Evolutionary conservation across 2,329 filamentous ascomycete species (phyloP).

Genomic region (Aspergillus quadricinctus): DNA sequence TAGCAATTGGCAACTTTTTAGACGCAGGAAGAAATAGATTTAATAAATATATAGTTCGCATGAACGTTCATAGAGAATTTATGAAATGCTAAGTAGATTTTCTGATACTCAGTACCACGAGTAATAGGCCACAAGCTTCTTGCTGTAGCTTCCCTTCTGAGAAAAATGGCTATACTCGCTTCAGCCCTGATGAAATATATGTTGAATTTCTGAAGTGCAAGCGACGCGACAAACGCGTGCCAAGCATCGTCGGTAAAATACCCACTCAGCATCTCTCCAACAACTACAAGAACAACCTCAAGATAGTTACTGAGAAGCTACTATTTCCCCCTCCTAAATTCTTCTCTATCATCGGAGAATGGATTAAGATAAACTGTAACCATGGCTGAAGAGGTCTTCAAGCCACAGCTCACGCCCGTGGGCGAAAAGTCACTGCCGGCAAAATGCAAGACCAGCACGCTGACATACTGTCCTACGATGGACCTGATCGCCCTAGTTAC

Average conservation of each 20-base stretch:
- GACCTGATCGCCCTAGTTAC: slow-evolving; percentile 72
- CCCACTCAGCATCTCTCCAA: slow-evolving; percentile 6
- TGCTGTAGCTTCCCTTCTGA: neutral
- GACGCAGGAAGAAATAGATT: neutral
- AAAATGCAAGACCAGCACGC: slow-evolving; percentile 45
- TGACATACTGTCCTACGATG: slow-evolving; percentile 77
- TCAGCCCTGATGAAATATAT: neutral
- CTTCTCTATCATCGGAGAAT: slow-evolving; percentile 14
- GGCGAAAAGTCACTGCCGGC: slow-evolving; percentile 38
- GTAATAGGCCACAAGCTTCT: neutral
- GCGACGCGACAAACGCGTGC: slow-evolving; percentile 9
- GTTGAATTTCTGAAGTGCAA: neutral
- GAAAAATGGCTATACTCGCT: neutral
- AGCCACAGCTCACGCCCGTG: slow-evolving; percentile 35
- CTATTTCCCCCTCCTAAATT: neutral
- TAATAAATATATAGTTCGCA: neutral
- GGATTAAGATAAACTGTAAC: slow-evolving; percentile 15
- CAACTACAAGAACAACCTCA: slow-evolving; percentile 2
- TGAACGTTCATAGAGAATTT: neutral
- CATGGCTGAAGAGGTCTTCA: slow-evolving; percentile 21
- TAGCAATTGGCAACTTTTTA: neutral
- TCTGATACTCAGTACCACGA: neutral
- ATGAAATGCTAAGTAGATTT: neutral
- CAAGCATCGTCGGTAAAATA: slow-evolving; percentile 13
- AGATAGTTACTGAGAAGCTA: neutral